These are phyloP conservation scores for Lactarius indigo DNA, from an alignment of 768 basidiomycete species.

Conservation along the genomic window DNA sequence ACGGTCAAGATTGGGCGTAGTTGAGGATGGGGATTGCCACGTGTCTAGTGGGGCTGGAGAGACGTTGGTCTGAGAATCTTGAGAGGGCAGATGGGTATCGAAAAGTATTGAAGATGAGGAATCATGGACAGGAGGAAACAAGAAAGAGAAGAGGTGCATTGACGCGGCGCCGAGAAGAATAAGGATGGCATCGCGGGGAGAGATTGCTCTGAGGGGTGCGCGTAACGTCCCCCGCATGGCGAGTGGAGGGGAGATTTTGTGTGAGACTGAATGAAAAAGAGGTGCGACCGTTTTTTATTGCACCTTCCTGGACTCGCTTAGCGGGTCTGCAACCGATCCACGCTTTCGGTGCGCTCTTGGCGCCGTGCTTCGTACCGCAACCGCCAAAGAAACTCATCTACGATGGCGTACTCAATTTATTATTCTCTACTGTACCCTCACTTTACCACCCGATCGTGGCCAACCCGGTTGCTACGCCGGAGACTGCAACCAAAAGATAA, in stretches of 20 bases:
- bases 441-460: not conserved
- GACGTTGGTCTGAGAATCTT: not conserved
- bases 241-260: not conserved
- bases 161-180: conserved; percentile 53
- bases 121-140: conserved; percentile 29
- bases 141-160: conserved; percentile 50
- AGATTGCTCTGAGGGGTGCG: conserved; percentile 33
- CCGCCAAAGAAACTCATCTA: too few species aligned
- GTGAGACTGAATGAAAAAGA: not conserved
- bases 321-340: not conserved
- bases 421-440: not conserved
- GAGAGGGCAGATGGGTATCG: conserved; percentile 28
- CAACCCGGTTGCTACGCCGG: not conserved
- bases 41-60: not conserved
- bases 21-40: not conserved
- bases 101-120: conserved; percentile 10
- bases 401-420: not conserved
- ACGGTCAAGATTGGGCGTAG: not conserved
- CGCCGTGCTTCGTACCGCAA: not conserved
- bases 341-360: not conserved
- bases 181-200: conserved; percentile 57
- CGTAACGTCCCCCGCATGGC: not conserved
- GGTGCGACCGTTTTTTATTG: not conserved
- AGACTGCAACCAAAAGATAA: not conserved
- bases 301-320: not conserved